These are phyloP conservation scores for Phytophthora foliorum DNA, from an alignment of 352 stramenopile species.

Conservation along the genomic window DNA sequence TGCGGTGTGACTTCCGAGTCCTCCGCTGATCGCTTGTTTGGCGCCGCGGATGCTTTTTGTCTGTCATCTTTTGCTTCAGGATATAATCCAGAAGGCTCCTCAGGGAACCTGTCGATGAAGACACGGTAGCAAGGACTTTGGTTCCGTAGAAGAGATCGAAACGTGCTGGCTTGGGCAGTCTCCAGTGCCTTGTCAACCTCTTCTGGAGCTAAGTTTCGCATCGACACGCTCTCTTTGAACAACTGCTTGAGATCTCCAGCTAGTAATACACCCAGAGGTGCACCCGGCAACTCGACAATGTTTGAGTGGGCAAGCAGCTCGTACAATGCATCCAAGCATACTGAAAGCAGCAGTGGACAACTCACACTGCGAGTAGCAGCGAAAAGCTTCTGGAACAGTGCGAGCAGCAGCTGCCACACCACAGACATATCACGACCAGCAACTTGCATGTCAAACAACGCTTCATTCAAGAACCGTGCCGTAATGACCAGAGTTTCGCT, in stretches of 20 bases:
- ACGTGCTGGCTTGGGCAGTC: conserved; percentile 16
- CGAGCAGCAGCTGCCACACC: conserved; percentile 49
- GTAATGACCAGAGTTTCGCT: conserved; percentile 25
- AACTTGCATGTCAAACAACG: conserved; percentile 64
- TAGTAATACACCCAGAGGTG: conserved; percentile 23
- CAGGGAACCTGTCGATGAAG: conserved; percentile 39
- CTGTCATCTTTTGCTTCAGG: conserved; percentile 10
- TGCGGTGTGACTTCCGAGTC: conserved; percentile 5
- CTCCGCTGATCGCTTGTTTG: conserved; percentile 31
- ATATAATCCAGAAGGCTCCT: conserved; percentile 31
- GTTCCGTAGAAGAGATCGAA: conserved; percentile 16
- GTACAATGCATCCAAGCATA: conserved; percentile 57
- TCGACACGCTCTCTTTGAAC: conserved; percentile 32
- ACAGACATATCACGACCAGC: conserved; percentile 45
- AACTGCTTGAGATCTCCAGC: conserved; percentile 24
- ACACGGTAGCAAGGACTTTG: conserved; percentile 8
- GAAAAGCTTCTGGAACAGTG: conserved; percentile 56
- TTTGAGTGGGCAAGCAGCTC: conserved; percentile 60
- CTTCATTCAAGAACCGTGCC: conserved; percentile 48
- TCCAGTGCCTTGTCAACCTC: conserved; percentile 22
- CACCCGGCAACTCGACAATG: conserved; percentile 25
- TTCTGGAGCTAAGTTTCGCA: conserved; percentile 27
- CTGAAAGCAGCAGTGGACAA: conserved; percentile 38
- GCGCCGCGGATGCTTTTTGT: not conserved
- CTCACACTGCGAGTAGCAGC: conserved; percentile 29